Conservation (phyloP, 2,329 filamentous ascomycete genomes). For the Neocatenulostroma microsporum region DNA sequence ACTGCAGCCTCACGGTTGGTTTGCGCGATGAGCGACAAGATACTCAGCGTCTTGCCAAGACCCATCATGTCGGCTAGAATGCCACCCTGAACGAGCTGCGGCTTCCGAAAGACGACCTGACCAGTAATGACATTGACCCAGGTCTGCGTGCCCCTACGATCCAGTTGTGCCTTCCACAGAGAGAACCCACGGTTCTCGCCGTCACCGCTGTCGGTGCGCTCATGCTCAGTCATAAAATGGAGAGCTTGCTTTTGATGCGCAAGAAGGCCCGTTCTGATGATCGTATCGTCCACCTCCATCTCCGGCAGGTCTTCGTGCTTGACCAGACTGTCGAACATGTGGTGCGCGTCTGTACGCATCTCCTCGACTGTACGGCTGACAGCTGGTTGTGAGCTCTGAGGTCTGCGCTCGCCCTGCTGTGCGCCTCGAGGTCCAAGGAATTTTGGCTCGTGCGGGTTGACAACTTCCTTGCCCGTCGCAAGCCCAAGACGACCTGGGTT, state of each 20-base stretch:
- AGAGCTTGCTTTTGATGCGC: conserved; percentile 86
- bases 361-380: conserved; percentile 66
- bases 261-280: conserved; percentile 61
- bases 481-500: conserved; percentile 43
- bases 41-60: conserved; percentile 57
- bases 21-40: conserved; percentile 66
- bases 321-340: conserved; percentile 75
- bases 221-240: conserved; percentile 74
- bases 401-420: conserved; percentile 10
- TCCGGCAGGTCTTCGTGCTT: conserved; percentile 67
- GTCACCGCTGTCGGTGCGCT: conserved; percentile 53
- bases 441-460: conserved; percentile 63
- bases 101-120: conserved; percentile 38
- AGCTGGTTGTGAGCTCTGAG: conserved; percentile 12
- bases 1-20: conserved; percentile 54
- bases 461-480: conserved; percentile 55
- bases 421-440: conserved; percentile 18
- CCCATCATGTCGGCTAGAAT: conserved; percentile 48
- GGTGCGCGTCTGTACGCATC: conserved; percentile 73
- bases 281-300: conserved; percentile 55
- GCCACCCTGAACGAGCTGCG: conserved; percentile 34
- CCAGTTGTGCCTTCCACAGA: conserved; percentile 63
- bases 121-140: conserved; percentile 86
- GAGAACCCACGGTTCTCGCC: conserved; percentile 53
- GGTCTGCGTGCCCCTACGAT: conserved; percentile 49